Evolutionary conservation across 108 stramenopile species (phyloP), one percentile per base, ranked within the genome.

Genomic region (Craspedostauros australis): DNA sequence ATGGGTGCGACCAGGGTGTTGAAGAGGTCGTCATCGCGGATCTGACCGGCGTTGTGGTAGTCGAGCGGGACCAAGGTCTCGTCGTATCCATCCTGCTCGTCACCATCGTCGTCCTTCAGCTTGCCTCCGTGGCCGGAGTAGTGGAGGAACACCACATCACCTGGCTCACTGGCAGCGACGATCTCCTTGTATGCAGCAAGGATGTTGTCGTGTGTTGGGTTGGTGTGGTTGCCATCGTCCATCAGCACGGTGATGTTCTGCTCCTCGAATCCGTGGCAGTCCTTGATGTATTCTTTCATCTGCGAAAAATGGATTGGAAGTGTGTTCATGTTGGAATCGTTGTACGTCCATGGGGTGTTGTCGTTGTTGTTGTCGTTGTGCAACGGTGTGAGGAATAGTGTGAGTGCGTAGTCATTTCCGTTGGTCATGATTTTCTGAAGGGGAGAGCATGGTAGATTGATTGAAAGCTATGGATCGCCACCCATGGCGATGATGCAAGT

Each of bases 31-130:
- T 84, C 88, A 53, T 92, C 90, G 4, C 75, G 61, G 59, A 82
- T 77, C 66, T 87, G 75, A 4, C 94, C 94, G 21, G 71, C 62
- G 0, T 46, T 45, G 26, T 33, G 22, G 50, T 79, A 86, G 64
- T 95, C 94, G 6, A 93, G 49, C 18, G 91, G 91, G 2, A 86
- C 62, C 25, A 95, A 39, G 19, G 89, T 89, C 53, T 94, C 92
- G 55, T 94, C 89, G 38, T 60, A 80, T 11, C 82, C 82, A 72
- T 83, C 88, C 26, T 66, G 47, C 43, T 53, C 60, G 36, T 82
- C 72, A 2, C 82, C 80, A 24, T 67, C 47, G 22, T 68, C 65
- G 57, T 90, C 88, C 1, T 69, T 62, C 2, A 79, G 71, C 46
- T 86, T 80, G 9, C 80, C 84, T 3, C 92, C 92, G 46, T 82